Evolutionary conservation across 768 basidiomycete genomes (phyloP), one percentile per base, ranked within the genome.

Genomic region (Mycena epipterygia): DNA sequence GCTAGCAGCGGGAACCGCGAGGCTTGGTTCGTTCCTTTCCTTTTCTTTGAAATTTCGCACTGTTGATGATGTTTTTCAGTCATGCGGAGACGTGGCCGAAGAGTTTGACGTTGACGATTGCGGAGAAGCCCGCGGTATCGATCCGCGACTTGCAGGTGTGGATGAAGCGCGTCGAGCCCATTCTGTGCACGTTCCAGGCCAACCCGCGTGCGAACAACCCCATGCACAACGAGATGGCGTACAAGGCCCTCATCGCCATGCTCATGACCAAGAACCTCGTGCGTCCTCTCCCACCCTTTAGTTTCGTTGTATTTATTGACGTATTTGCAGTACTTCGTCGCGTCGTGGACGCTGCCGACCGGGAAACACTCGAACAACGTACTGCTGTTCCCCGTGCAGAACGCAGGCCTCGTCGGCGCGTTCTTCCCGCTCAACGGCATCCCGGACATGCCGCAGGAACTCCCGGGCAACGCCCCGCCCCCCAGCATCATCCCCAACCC

Each of bases 71-170:
- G 30, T 62, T 63, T 51, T 25, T 1, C 73, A 93, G 91, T 61
- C 87, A 79, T 51, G 70, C 84, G 9, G 82, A 87, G 2, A 86
- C 82, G 0, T 92, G 90, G 91, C 91, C 91, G 1, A 63, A 71
- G 11, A 73, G 74, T 4, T 71, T 92, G 71, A 73, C 77, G 1
- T 77, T 91, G 9, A 79, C 77, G 19, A 79, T 85, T 9, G 81
- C 85, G 27, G 79, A 79, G 46, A 84, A 86, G 46, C 83, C 80
- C 5, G 76, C 83, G 0, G 83, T 87, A 14, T 72, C 88, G 0
- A 37, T 73, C 5, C 5, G 49, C 1, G 85, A 87, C 12, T 76
- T 92, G 14, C 81, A 81, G 44, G 56, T 69, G 2, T 92, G 91
- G 91, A 77, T 89, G 37, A 83, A 78, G 55, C 81, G 79, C 8